Evolutionary conservation across 2,329 filamentous ascomycete genomes (phyloP).

Genomic region (Corinectria fuckeliana): DNA sequence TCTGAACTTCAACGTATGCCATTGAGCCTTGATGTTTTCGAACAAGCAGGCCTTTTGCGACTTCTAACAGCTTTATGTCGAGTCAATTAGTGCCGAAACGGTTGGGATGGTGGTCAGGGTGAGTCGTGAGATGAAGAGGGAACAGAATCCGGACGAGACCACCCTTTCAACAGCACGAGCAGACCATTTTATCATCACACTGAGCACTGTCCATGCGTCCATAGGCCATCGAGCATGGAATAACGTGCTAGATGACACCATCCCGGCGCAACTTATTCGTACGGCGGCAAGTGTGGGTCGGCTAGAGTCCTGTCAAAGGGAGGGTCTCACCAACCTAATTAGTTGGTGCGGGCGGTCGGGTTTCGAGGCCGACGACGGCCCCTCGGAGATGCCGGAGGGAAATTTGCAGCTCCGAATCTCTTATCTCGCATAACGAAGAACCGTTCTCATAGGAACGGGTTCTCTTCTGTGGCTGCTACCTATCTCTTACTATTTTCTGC

Average conservation of each 20-base stretch:
- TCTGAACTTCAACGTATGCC: constrained; percentile 37
- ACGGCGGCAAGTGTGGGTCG: constrained; percentile 34
- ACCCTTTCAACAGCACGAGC: constrained; percentile 15
- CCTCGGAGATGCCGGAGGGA: constrained; percentile 25
- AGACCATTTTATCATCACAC: constrained; percentile 31
- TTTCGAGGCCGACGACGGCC: constrained; percentile 25
- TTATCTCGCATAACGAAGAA: constrained; percentile 16
- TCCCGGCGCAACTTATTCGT: constrained; percentile 28
- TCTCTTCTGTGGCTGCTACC: not conserved
- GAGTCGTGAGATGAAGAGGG: not conserved
- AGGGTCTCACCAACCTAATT: constrained; percentile 27
- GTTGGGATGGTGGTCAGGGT: constrained; percentile 1
- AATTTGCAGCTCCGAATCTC: constrained; percentile 23
- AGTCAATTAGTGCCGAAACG: not conserved
- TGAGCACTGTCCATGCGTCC: constrained; percentile 7
- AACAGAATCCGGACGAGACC: constrained; percentile 14
- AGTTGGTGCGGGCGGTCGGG: constrained; percentile 32
- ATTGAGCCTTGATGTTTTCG: constrained; percentile 27
- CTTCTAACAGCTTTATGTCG: not conserved
- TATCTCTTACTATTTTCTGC: not conserved
- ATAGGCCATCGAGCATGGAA: constrained; percentile 37
- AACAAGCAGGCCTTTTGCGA: not conserved
- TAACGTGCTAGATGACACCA: constrained; percentile 43
- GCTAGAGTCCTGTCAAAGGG: constrained; percentile 27
- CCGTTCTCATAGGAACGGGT: constrained; percentile 3